A percentile compares a stretch with the other conserved stretches of the same genome.
phyloP scores from a whole-genome alignment of 23 red algal genomes.

The Gracilaria gracilis region DNA sequence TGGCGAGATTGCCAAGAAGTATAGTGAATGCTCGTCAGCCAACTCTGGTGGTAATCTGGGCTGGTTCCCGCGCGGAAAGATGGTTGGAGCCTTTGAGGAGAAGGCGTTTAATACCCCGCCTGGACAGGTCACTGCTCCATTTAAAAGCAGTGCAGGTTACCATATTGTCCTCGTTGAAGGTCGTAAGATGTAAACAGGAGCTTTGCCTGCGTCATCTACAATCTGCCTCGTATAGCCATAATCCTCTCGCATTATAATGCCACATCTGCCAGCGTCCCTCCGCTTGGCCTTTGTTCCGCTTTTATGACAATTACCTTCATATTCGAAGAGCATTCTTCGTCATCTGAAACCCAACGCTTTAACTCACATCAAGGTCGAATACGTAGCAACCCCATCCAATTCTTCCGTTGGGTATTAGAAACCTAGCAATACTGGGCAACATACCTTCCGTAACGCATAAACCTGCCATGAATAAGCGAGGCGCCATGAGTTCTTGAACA shows the following conservation, averaged over 20 bases:
- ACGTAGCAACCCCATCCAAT: no score
- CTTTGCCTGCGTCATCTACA: neutral
- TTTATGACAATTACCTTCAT: no score
- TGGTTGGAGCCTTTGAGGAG: constrained; percentile 94
- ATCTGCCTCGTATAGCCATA: neutral
- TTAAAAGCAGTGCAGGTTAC: constrained; percentile 89
- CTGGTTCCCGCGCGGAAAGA: constrained; percentile 97
- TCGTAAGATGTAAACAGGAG: constrained; percentile 52
- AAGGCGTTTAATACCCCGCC: constrained; percentile 87
- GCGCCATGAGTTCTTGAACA: no score
- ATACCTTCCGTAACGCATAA: no score
- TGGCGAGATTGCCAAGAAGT: constrained; percentile 85
- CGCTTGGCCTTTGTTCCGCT: no score
- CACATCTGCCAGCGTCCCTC: neutral
- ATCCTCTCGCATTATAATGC: neutral
- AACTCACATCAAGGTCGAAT: no score
- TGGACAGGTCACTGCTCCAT: constrained; percentile 83
- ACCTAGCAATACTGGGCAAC: no score
- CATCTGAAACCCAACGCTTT: no score
- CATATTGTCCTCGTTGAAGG: constrained; percentile 88
- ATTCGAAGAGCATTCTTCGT: no score
- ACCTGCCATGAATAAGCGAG: no score
- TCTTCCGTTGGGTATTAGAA: no score
- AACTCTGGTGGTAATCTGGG: constrained; percentile 95
- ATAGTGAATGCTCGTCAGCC: constrained; percentile 87